These are phyloP conservation scores for Monosporozyma aquatica DNA, from an alignment of 805 yeast genomes.

Conservation along the genomic window DNA sequence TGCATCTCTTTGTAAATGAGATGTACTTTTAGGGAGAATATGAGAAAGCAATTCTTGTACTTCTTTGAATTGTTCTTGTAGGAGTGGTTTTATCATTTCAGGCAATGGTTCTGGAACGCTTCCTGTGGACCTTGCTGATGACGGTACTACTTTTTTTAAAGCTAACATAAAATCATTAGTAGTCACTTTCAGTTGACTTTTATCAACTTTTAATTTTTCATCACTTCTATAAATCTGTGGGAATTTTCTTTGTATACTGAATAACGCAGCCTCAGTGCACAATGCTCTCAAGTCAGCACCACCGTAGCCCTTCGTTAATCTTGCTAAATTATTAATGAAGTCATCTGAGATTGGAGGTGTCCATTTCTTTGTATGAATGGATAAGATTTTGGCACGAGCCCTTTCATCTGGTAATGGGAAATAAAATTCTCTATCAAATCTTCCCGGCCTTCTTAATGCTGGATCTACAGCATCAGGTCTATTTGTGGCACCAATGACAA, in stretches of 20 bases:
- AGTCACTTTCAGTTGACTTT: conserved; percentile 58
- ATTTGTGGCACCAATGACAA: conserved; percentile 96
- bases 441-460: conserved; percentile 91
- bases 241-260: conserved; percentile 80
- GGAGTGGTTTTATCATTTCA: conserved; percentile 52
- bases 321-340: conserved; percentile 61
- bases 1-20: conserved; percentile 12
- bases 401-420: conserved; percentile 83
- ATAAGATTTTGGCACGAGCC: conserved; percentile 69
- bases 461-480: conserved; percentile 98
- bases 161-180: conserved; percentile 84
- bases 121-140: conserved; percentile 79
- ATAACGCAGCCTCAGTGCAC: conserved; percentile 91
- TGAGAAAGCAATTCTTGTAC: conserved; percentile 42
- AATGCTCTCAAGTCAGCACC: conserved; percentile 94
- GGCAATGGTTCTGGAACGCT: conserved; percentile 74
- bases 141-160: conserved; percentile 78
- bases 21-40: conserved; percentile 46
- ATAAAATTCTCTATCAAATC: conserved; percentile 94
- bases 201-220: conserved; percentile 66
- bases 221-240: conserved; percentile 83
- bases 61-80: conserved; percentile 41
- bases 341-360: conserved; percentile 52
- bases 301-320: conserved; percentile 88
- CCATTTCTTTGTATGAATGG: conserved; percentile 88